Base-by-base conservation (phyloP, 768 basidiomycete genomes). In the Leccinum variicolor region DNA sequence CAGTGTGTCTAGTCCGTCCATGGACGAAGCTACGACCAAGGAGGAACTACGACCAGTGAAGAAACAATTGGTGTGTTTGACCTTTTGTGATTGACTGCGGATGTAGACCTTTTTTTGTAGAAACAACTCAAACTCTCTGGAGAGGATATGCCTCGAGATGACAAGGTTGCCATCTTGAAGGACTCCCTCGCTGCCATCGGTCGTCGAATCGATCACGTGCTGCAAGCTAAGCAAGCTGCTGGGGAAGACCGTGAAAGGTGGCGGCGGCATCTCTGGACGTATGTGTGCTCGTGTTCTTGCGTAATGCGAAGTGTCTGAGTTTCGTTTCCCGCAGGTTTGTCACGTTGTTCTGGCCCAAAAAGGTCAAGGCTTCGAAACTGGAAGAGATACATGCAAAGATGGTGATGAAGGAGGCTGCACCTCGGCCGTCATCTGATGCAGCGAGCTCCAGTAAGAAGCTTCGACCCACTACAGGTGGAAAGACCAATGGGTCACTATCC, bases 211-310 rank as follows among this genome's bases (percentile, higher is more conserved):
- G 94, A 97, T 65, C 70, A 74, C 45, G 92, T 98, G 3, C 79
- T 96, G 28, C 83, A 82, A 52, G 69, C 82, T 36, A 94, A 95
- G 72, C 81, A 84, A 61, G 81, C 85, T 5, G 81, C 83, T 43
- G 94, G 94, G 14, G 89, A 92, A 73, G 89, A 96, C 65, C 79
- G 83, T 19, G 87, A 89, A 69, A 80, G 91, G 69, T 97, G 94
- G 94, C 82, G 90, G 60, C 84, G 92, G 62, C 93, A 97, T 77
- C 80, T 95, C n/a, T 97, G 94, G 94, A 91, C 93, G 92, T 95
- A 74, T 73, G 93, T 89, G 34, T 45, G 46, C 46, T 31, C 50
- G 39, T 21, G 31, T 10, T 45, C 15, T 1, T 15, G 13, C 43
- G 29, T 53, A 31, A 57, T 67, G 25, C 54, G 17, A 43, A 13